Percentiles rank a stretch among this genome's conserved stretches.
These are phyloP conservation scores for Fonsecaea nubica DNA, from an alignment of 2,329 filamentous ascomycete species.

Conservation along the genomic window DNA sequence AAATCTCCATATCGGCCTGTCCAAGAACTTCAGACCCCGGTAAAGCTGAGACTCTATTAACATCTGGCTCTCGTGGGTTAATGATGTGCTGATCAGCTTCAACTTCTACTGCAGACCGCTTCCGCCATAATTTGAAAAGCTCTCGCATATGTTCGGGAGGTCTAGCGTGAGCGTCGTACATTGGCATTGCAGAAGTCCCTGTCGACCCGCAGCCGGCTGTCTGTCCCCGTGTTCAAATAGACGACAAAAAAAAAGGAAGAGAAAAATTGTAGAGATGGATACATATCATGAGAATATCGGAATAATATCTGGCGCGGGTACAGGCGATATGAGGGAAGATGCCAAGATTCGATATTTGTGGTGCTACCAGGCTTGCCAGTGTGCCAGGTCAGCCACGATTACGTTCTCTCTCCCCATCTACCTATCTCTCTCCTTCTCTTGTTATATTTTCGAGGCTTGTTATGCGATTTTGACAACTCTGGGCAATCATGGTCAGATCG, in stretches of 20 bases:
- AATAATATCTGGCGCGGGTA: neutral
- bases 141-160: conserved; percentile 73
- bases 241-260: neutral
- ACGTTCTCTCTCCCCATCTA: neutral
- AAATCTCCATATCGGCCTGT: neutral
- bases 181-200: neutral
- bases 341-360: neutral
- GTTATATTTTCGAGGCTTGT: neutral
- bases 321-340: neutral
- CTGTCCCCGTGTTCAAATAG: neutral
- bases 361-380: neutral
- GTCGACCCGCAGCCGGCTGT: neutral
- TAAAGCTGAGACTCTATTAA: conserved; percentile 5
- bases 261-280: neutral
- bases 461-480: no score
- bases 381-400: no score
- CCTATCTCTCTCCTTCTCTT: neutral
- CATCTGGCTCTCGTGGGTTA: conserved; percentile 54
- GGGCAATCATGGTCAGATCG: no score
- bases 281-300: neutral
- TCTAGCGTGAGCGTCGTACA: conserved; percentile 73
- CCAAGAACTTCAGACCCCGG: neutral
- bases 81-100: conserved; percentile 61
- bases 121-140: conserved; percentile 77
- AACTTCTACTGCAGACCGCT: conserved; percentile 40